phyloP scores from a whole-genome alignment of 805 yeast species.

The Yarrowia sp. region DNA sequence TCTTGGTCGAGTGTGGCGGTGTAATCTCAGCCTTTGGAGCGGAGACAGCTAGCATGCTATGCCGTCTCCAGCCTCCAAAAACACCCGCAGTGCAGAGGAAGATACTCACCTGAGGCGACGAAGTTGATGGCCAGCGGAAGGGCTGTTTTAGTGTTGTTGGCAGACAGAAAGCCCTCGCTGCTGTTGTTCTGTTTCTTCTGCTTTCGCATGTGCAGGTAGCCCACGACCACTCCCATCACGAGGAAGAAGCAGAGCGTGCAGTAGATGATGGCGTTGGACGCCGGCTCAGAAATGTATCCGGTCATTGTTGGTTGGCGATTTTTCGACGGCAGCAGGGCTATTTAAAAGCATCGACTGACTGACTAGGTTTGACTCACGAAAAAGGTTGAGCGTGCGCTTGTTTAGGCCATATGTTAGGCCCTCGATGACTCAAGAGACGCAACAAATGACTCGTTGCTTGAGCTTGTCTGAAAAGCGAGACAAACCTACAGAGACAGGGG shows the following conservation, averaged over 20 bases:
- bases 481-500: not conserved
- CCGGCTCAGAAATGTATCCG: slow-evolving; percentile 44
- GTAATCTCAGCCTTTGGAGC: slow-evolving; percentile 57
- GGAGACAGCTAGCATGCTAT: not conserved
- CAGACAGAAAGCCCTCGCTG: slow-evolving; percentile 57
- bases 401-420: not conserved
- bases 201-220: slow-evolving; percentile 50
- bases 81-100: slow-evolving; percentile 48
- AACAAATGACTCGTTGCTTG: slow-evolving; percentile 2
- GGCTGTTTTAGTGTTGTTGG: slow-evolving; percentile 68
- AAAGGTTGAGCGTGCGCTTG: not conserved
- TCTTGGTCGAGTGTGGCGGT: slow-evolving; percentile 83
- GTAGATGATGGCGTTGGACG: slow-evolving; percentile 64
- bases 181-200: slow-evolving; percentile 39
- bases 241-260: slow-evolving; percentile 56
- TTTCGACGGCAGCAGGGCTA: too few relatives aligned
- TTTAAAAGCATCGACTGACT: too few relatives aligned
- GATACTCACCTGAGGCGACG: slow-evolving; percentile 79
- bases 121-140: slow-evolving; percentile 82
- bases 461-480: not conserved
- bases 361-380: slow-evolving; percentile 14
- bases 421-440: slow-evolving; percentile 10
- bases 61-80: slow-evolving; percentile 2
- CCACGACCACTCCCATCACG: slow-evolving; percentile 55
- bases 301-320: not conserved